phyloP scores from a whole-genome alignment of 345 rosid genomes.

The Cardamine chenopodiifolia region DNA sequence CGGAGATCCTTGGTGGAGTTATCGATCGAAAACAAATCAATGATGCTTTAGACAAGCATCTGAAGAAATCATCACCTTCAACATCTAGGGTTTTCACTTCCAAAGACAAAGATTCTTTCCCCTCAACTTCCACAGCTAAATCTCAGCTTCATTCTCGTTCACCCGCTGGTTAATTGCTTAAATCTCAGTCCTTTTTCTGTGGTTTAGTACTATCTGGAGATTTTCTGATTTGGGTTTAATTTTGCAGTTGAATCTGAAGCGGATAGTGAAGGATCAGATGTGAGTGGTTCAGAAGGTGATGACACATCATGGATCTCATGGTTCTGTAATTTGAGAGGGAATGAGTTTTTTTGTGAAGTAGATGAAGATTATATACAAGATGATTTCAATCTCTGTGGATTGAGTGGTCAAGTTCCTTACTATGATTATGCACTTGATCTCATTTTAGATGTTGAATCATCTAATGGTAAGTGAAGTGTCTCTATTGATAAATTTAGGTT shows the following conservation, averaged over 20 bases:
- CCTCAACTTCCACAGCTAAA: slow-evolving; percentile 77
- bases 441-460: slow-evolving; percentile 87
- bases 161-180: slow-evolving; percentile 43
- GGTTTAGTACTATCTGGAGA: background rate
- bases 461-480: slow-evolving; percentile 62
- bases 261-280: slow-evolving; percentile 85
- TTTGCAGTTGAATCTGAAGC: slow-evolving; percentile 74
- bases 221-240: background rate
- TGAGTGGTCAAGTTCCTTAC: slow-evolving; percentile 96
- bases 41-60: slow-evolving; percentile 87
- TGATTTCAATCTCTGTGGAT: slow-evolving; percentile 95
- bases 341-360: slow-evolving; percentile 95
- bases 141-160: slow-evolving; percentile 63
- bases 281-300: slow-evolving; percentile 91
- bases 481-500: background rate
- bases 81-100: slow-evolving; percentile 67
- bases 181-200: slow-evolving; percentile 2
- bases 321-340: slow-evolving; percentile 96
- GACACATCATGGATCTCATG: slow-evolving; percentile 98
- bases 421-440: slow-evolving; percentile 86
- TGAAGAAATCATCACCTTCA: slow-evolving; percentile 87
- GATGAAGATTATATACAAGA: slow-evolving; percentile 97
- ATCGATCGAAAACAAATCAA: slow-evolving; percentile 86
- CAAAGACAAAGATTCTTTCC: slow-evolving; percentile 70
- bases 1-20: slow-evolving; percentile 73